Conservation (phyloP, 148 eudicot genomes). For the Rhododendron mucronatum region DNA sequence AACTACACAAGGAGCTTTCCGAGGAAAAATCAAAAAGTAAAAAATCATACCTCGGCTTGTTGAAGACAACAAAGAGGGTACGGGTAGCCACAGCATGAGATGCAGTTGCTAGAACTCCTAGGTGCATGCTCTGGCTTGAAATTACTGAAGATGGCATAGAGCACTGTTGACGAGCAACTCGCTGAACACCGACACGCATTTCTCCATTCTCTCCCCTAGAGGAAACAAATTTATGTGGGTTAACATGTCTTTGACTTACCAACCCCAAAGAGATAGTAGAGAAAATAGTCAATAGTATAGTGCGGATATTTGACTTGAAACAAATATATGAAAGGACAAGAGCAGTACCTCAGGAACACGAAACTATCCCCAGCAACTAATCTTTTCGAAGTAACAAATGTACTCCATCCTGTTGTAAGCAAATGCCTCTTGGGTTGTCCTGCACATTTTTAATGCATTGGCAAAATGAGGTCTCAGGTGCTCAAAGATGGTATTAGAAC, state of each 20-base stretch:
- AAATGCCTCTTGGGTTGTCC: conserved; percentile 96
- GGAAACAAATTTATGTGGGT: not conserved
- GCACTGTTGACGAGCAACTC: conserved; percentile 65
- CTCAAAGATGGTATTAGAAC: not conserved
- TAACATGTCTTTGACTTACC: not conserved
- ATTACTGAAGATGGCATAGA: conserved; percentile 90
- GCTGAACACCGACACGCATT: conserved; percentile 81
- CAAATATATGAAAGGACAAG: not conserved
- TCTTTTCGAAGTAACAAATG: conserved; percentile 90
- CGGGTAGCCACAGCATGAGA: conserved; percentile 70
- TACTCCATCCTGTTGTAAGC: conserved; percentile 99
- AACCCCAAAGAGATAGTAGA: not conserved
- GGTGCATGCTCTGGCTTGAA: conserved; percentile 95
- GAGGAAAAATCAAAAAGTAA: not conserved
- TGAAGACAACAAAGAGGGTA: conserved; percentile 75
- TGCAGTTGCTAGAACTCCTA: conserved; percentile 98
- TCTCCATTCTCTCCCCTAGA: conserved; percentile 74
- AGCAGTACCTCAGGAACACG: conserved; percentile 74
- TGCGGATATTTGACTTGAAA: not conserved
- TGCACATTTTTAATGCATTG: conserved; percentile 13
- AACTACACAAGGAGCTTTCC: not conserved
- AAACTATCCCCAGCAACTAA: conserved; percentile 95
- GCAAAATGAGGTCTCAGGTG: not conserved
- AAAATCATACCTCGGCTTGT: conserved; percentile 74
- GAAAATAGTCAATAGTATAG: not conserved